Evolutionary conservation across 2,329 filamentous ascomycete genomes (phyloP).

Genomic region (Aspergillus sp.): DNA sequence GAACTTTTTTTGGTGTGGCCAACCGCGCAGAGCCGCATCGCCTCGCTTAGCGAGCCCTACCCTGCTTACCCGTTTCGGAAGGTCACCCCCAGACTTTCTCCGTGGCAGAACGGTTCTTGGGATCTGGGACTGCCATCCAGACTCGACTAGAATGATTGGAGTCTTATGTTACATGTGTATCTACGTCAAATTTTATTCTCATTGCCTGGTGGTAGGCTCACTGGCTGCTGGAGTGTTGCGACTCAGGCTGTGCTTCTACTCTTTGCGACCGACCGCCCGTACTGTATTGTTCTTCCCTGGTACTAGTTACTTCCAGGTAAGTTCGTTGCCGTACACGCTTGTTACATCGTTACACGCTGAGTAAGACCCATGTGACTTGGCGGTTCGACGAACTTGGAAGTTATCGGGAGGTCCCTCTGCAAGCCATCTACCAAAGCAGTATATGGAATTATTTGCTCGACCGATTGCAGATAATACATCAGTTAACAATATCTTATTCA

Average conservation of each 20-base stretch:
- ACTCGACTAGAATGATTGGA: neutral
- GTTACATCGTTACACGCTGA: neutral
- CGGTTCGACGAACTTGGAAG: no score
- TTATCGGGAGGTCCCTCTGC: no score
- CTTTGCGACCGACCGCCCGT: neutral
- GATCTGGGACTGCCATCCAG: neutral
- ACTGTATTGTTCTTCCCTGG: neutral
- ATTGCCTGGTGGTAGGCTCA: neutral
- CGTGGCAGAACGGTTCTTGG: neutral
- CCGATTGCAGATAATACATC: neutral
- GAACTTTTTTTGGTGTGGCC: conserved; percentile 48
- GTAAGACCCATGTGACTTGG: neutral
- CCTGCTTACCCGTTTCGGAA: conserved; percentile 32
- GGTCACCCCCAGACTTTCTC: conserved; percentile 12
- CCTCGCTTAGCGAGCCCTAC: conserved; percentile 50
- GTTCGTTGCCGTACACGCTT: neutral
- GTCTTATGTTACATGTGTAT: no score
- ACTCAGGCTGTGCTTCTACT: neutral
- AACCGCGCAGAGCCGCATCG: conserved; percentile 37
- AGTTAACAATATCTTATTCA: neutral
- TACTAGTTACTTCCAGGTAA: neutral
- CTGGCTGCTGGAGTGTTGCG: neutral
- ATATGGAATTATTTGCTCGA: no score
- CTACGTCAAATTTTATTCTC: neutral
- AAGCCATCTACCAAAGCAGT: no score